A percentile compares a stretch with the other conserved stretches of the same genome.
Conservation (phyloP, 345 rosid genomes). For the Brassica rapa region DNA sequence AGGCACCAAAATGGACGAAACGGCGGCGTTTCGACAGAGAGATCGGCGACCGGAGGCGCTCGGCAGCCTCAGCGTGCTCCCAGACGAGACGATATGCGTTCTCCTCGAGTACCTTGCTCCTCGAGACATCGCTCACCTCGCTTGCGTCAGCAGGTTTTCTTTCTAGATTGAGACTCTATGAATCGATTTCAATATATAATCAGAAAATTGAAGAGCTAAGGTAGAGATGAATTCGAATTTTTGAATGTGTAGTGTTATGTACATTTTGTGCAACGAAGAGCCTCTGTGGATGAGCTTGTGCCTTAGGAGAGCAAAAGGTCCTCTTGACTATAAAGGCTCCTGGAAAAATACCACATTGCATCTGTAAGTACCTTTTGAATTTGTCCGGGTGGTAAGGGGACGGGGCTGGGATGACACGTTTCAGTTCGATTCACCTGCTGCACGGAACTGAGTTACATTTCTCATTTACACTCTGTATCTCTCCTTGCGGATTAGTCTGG, state of each 20-base stretch:
- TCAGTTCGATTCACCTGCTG: too few species aligned
- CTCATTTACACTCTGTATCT: too few species aligned
- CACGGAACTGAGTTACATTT: too few species aligned
- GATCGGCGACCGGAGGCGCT: constrained; percentile 78
- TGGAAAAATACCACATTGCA: constrained; percentile 80
- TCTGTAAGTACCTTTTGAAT: constrained; percentile 47
- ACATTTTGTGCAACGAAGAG: constrained; percentile 84
- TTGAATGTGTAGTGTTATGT: constrained; percentile 61
- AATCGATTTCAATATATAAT: neutral
- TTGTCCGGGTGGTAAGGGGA: too few species aligned
- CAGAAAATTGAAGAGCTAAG: neutral
- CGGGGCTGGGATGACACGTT: too few species aligned
- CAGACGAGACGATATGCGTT: constrained; percentile 71
- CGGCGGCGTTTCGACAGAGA: constrained; percentile 32
- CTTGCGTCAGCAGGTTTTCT: constrained; percentile 88
- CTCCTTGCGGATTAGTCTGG: too few species aligned
- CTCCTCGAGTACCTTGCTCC: constrained; percentile 66
- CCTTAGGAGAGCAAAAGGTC: constrained; percentile 52
- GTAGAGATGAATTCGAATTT: neutral
- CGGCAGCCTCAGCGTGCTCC: constrained; percentile 61
- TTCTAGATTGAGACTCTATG: neutral
- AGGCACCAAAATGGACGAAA: constrained; percentile 37
- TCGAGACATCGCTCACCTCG: constrained; percentile 69
- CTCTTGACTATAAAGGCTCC: constrained; percentile 70
- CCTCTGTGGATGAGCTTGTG: constrained; percentile 91